Conservation (phyloP, 23 red algal species). For the Cyanidioschyzon merolae region DNA sequence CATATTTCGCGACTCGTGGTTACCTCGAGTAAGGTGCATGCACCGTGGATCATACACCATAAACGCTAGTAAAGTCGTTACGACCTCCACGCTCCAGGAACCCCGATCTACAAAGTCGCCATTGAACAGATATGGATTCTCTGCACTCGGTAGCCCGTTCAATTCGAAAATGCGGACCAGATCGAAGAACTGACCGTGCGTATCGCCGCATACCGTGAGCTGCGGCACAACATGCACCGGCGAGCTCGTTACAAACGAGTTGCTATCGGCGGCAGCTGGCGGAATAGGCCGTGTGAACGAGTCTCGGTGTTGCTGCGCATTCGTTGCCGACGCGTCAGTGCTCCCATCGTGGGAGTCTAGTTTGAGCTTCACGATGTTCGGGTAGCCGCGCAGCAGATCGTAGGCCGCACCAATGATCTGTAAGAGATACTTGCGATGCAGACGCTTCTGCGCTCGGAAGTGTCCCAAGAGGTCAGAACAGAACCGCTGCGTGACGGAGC, state of each 20-base stretch:
- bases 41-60: slow-evolving; percentile 50
- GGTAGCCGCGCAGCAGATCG: slow-evolving; percentile 17
- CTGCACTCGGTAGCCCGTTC: slow-evolving; percentile 71
- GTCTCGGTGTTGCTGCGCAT: slow-evolving; percentile 22
- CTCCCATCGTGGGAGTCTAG: background rate
- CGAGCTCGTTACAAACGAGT: slow-evolving; percentile 54
- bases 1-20: slow-evolving; percentile 89
- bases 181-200: slow-evolving; percentile 97
- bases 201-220: slow-evolving; percentile 93
- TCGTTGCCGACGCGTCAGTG: background rate
- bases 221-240: slow-evolving; percentile 6
- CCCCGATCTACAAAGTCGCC: slow-evolving; percentile 99
- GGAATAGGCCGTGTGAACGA: too few relatives aligned
- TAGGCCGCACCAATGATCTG: slow-evolving; percentile 51
- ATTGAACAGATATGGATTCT: slow-evolving; percentile 97
- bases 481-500: slow-evolving; percentile 45
- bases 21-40: slow-evolving; percentile 85
- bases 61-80: slow-evolving; percentile 63
- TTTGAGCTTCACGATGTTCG: background rate
- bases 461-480: slow-evolving; percentile 40
- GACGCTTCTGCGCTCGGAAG: slow-evolving; percentile 46
- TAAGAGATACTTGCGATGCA: slow-evolving; percentile 58
- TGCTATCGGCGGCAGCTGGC: slow-evolving; percentile 34
- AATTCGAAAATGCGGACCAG: slow-evolving; percentile 71
- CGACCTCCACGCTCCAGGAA: slow-evolving; percentile 90